Conservation (phyloP, 495 filamentous ascomycete genomes). For the Podospora pseudopauciseta region DNA sequence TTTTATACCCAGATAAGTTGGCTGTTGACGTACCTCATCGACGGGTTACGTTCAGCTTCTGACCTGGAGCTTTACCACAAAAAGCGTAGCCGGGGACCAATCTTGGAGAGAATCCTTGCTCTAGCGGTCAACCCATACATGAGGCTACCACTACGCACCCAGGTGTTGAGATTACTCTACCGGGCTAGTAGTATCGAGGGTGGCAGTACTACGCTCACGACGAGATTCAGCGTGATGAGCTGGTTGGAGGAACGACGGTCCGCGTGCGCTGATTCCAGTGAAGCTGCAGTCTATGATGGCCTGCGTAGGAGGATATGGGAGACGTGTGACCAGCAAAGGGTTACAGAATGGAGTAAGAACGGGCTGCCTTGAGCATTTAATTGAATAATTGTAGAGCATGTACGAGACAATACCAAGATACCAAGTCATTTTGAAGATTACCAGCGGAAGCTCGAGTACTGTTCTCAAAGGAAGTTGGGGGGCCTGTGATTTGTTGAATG, state of each 20-base stretch:
- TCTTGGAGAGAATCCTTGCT: constrained; percentile 74
- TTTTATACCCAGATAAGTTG: constrained; percentile 75
- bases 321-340: constrained; percentile 63
- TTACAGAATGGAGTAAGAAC: constrained; percentile 63
- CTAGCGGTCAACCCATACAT: constrained; percentile 66
- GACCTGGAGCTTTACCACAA: constrained; percentile 84
- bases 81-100: constrained; percentile 46
- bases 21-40: constrained; percentile 72
- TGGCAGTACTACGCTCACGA: constrained; percentile 82
- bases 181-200: constrained; percentile 67
- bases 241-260: constrained; percentile 66
- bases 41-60: constrained; percentile 49
- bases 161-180: constrained; percentile 70
- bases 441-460: background rate
- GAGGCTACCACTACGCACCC: constrained; percentile 55
- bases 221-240: constrained; percentile 72
- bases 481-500: background rate
- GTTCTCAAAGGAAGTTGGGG: background rate
- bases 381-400: background rate
- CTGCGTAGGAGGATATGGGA: constrained; percentile 63
- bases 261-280: constrained; percentile 33
- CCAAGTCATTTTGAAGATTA: background rate
- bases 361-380: constrained; percentile 26
- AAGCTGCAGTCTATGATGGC: constrained; percentile 52
- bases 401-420: background rate